Base-by-base conservation (phyloP, 345 rosid species). In the Streptanthus diversifolius region DNA sequence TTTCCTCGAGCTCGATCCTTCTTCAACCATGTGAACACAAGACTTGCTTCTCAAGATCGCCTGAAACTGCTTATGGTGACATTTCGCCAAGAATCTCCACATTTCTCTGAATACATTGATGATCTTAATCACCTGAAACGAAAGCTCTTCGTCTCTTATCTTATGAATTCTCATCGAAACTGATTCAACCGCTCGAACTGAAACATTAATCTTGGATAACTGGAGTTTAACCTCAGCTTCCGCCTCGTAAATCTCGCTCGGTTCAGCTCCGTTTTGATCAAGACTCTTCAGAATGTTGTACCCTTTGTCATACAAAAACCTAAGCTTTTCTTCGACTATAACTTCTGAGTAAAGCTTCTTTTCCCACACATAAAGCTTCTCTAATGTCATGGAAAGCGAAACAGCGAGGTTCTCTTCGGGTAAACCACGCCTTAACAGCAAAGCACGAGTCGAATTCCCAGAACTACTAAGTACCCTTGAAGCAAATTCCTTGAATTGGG, bases 41-140 rank as follows among this genome's bases (percentile, higher is more conserved):
- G 72, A 66, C n/a, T 76, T 68, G 57, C 73, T 68, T 66, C 47
- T 77, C 7, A 24, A 3, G 3, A 53, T 64, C 3, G 39, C 39
- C 10, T 1, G 64, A 53, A 80, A 68, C 63, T 80, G 80, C 70
- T 80, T 80, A 13, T 68, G 78, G 57, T 80, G 83, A 65, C 78
- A 55, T 57, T 66, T 76, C 10, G 67, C 68, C 55, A 76, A 54
- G 44, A 29, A 57, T 45, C 59, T 64, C 83, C 78, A 80, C 80
- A 72, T 67, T 35, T 19, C 41, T 21, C 40, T 72, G 52, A 76
- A 80, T 27, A 68, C 74, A 12, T 44, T 68, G 48, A 78, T 72
- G 60, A 67, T 44, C 25, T 24, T 39, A 18, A 53, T 66, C 14
- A 72, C 66, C 21, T 72, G 61, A 68, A 27, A 19, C 12, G 19